A percentile compares a stretch with the other conserved stretches of the same genome.
Conservation (phyloP, 2,329 filamentous ascomycete genomes). For the Arthrobotrys musiformis region DNA sequence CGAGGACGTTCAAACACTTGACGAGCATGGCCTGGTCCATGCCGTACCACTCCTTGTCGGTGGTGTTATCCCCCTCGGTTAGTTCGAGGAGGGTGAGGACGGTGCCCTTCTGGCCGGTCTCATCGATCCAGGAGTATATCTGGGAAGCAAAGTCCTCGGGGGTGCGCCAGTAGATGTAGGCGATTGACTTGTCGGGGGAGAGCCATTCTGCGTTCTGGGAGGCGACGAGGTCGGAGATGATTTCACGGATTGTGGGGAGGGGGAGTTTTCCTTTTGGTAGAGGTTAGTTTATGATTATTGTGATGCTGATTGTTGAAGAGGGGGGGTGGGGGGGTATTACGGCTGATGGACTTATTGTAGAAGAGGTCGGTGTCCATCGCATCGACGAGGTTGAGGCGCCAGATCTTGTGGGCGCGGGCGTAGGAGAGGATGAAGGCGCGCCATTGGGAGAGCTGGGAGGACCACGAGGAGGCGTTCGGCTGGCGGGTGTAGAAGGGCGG, state of each 20-base stretch:
- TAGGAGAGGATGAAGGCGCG: constrained; percentile 84
- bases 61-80: constrained; percentile 82
- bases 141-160: constrained; percentile 89
- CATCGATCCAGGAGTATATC: constrained; percentile 76
- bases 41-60: constrained; percentile 81
- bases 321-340: constrained; percentile 57
- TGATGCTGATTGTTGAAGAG: too few species aligned
- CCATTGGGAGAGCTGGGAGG: constrained; percentile 86
- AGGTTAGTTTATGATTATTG: too few species aligned
- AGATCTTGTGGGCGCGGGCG: constrained; percentile 80
- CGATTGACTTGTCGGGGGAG: constrained; percentile 68
- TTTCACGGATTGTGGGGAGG: constrained; percentile 67
- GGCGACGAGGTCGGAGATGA: constrained; percentile 70
- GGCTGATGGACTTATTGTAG: constrained; percentile 69
- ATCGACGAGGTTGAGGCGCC: constrained; percentile 75
- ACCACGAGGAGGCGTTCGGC: constrained; percentile 76
- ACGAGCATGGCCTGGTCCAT: constrained; percentile 85
- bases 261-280: constrained; percentile 52
- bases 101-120: constrained; percentile 83
- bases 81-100: constrained; percentile 95
- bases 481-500: constrained; percentile 88
- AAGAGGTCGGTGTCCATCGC: constrained; percentile 71
- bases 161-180: constrained; percentile 78
- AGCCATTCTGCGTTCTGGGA: constrained; percentile 65
- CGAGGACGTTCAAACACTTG: constrained; percentile 80